phyloP scores from a whole-genome alignment of 2,329 filamentous ascomycete genomes.

The Exserohilum turcica region DNA sequence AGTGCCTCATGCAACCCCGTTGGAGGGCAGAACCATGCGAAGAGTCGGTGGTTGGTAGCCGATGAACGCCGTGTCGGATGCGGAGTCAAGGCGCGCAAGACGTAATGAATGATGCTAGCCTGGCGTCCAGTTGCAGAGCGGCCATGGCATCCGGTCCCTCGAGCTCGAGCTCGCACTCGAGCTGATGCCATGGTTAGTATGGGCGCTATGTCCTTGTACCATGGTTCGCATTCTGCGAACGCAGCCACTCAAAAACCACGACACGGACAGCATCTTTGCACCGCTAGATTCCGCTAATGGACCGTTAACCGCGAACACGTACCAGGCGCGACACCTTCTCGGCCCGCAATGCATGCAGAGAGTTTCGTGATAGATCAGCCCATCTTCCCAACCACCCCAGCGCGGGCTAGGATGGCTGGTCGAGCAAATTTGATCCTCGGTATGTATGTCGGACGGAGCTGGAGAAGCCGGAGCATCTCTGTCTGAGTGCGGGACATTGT shows the following conservation, averaged over 20 bases:
- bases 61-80: slow-evolving; percentile 8
- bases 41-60: slow-evolving; percentile 6
- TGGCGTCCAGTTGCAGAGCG: slow-evolving; percentile 4
- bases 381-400: slow-evolving; percentile 20
- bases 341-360: slow-evolving; percentile 31
- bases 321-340: slow-evolving; percentile 21
- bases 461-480: slow-evolving; percentile 10
- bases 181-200: neutral
- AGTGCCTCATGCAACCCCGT: neutral
- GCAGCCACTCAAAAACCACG: slow-evolving; percentile 10
- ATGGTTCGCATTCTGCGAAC: slow-evolving; percentile 17
- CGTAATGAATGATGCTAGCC: slow-evolving; percentile 4
- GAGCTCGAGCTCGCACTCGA: too few relatives aligned
- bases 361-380: slow-evolving; percentile 28
- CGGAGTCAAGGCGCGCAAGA: slow-evolving; percentile 8
- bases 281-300: slow-evolving; percentile 5
- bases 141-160: neutral
- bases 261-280: slow-evolving; percentile 3
- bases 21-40: neutral
- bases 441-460: slow-evolving; percentile 22
- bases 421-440: slow-evolving; percentile 19
- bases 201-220: slow-evolving; percentile 7
- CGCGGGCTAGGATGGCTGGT: slow-evolving; percentile 17
- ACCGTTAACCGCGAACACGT: slow-evolving; percentile 10
- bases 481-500: slow-evolving; percentile 19